Evolutionary conservation across 495 filamentous ascomycete genomes (phyloP).

Genomic region (Acidomyces sp.): DNA sequence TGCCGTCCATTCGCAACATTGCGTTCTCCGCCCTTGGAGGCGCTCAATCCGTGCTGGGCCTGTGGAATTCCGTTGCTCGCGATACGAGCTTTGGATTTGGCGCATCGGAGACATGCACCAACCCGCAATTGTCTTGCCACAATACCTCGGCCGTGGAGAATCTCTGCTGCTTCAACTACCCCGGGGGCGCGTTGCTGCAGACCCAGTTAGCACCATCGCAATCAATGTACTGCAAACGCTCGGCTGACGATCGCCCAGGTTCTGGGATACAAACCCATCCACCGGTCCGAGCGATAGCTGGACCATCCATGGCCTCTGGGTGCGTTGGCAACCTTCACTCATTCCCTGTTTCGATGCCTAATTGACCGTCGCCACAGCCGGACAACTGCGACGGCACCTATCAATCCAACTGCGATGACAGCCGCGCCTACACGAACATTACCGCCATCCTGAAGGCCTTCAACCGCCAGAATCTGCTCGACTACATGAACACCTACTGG

Average conservation of each 20-base stretch:
- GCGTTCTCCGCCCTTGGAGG: slow-evolving; percentile 7
- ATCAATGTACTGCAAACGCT: too few relatives aligned
- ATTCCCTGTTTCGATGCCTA: background rate
- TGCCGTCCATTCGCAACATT: slow-evolving; percentile 8
- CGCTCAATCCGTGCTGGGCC: slow-evolving; percentile 8
- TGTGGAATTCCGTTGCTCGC: background rate
- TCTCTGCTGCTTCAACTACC: slow-evolving; percentile 65
- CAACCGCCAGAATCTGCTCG: slow-evolving; percentile 48
- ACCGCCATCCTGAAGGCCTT: slow-evolving; percentile 48
- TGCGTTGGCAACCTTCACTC: background rate
- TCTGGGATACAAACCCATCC: slow-evolving; percentile 69
- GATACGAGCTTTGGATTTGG: slow-evolving; percentile 2
- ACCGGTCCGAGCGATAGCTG: slow-evolving; percentile 62
- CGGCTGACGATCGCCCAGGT: too few relatives aligned
- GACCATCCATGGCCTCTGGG: slow-evolving; percentile 81
- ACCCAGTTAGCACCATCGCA: too few relatives aligned
- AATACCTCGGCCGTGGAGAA: slow-evolving; percentile 38
- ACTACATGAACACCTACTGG: slow-evolving; percentile 72
- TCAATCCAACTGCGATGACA: slow-evolving; percentile 56
- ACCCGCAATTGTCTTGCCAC: slow-evolving; percentile 45
- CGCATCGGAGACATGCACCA: slow-evolving; percentile 29
- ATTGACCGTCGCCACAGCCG: slow-evolving; percentile 34
- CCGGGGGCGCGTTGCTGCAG: slow-evolving; percentile 60
- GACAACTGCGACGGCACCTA: slow-evolving; percentile 76
- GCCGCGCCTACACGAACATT: slow-evolving; percentile 59